phyloP scores from a whole-genome alignment of 2,329 filamentous ascomycete genomes.

The Pestalotiopsis sp. region DNA sequence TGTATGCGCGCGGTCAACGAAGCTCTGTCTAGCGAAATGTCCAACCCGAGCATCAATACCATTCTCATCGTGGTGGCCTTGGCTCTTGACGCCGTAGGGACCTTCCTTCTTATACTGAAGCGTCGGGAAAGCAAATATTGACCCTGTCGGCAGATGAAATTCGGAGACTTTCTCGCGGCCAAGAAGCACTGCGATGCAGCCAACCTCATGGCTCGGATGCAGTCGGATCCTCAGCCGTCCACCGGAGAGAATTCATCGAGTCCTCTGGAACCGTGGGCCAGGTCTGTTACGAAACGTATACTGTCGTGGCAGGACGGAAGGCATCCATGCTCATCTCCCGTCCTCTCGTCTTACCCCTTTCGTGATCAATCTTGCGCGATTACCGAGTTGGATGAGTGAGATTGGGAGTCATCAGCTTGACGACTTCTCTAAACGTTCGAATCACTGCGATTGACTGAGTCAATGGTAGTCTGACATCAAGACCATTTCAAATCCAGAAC shows the following conservation, averaged over 20 bases:
- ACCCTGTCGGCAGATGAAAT: not conserved
- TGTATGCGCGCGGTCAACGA: not conserved
- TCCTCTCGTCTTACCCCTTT: not conserved
- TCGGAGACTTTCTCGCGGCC: not conserved
- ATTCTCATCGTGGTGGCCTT: not conserved
- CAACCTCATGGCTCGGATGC: not conserved
- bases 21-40: not conserved
- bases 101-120: too few relatives aligned
- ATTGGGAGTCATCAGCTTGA: not conserved
- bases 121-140: not conserved
- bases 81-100: conserved; percentile 2
- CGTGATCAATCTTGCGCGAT: not conserved
- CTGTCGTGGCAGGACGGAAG: not conserved
- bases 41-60: not conserved
- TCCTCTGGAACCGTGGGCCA: not conserved
- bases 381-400: not conserved
- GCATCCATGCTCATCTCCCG: not conserved
- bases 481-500: too few relatives aligned
- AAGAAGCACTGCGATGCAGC: not conserved
- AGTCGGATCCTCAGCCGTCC: not conserved
- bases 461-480: not conserved
- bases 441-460: not conserved
- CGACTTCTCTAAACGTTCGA: not conserved
- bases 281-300: not conserved
- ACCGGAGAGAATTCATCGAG: not conserved